Evolutionary conservation across 805 yeast genomes (phyloP).

Genomic region (Metschnikowia noctiluminum): DNA sequence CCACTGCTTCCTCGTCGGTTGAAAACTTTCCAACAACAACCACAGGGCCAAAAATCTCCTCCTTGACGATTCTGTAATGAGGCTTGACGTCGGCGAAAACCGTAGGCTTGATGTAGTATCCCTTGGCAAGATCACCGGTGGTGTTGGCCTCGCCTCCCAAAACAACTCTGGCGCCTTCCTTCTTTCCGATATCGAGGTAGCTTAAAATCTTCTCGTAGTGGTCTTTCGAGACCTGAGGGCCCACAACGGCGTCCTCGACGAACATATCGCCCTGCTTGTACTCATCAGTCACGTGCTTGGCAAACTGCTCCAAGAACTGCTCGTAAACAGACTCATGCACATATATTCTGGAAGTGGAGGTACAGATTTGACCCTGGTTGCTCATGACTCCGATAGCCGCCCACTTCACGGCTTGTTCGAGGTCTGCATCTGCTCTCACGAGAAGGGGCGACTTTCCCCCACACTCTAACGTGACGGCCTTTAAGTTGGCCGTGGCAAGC

Average conservation of each 20-base stretch:
- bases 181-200: conserved; percentile 42
- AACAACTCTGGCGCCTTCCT: conserved; percentile 42
- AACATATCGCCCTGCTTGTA: conserved; percentile 60
- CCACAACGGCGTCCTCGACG: conserved; percentile 45
- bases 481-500: conserved; percentile 57
- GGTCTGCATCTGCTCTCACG: conserved; percentile 59
- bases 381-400: conserved; percentile 61
- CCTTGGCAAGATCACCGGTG: conserved; percentile 41
- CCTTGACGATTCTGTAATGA: conserved; percentile 62
- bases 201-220: conserved; percentile 53
- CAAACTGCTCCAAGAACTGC: conserved; percentile 44
- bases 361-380: conserved; percentile 68
- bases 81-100: conserved; percentile 69
- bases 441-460: conserved; percentile 71
- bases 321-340: conserved; percentile 57
- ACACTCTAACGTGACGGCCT: conserved; percentile 65
- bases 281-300: conserved; percentile 42
- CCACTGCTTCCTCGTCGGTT: conserved; percentile 64
- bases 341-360: conserved; percentile 61
- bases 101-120: conserved; percentile 73
- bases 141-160: conserved; percentile 41
- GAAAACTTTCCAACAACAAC: conserved; percentile 64
- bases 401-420: conserved; percentile 67
- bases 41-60: conserved; percentile 90
- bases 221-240: conserved; percentile 57